These are phyloP conservation scores for Lentinula boryana DNA, from an alignment of 768 basidiomycete species.

Conservation along the genomic window DNA sequence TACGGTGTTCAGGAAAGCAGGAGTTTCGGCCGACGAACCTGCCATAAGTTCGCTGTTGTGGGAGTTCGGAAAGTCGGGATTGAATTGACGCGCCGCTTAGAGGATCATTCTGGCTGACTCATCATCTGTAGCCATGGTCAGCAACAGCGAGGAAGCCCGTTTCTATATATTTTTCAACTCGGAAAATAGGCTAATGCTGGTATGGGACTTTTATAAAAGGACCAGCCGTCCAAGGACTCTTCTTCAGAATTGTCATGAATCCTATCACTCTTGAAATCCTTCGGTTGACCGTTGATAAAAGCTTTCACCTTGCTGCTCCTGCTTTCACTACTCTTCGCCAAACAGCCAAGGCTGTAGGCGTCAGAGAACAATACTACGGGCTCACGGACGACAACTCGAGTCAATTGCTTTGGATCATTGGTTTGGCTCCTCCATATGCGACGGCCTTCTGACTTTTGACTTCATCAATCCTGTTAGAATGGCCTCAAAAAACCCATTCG, in stretches of 20 bases:
- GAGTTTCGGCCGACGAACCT: conserved; percentile 1
- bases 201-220: not conserved
- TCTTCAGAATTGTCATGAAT: conserved; percentile 6
- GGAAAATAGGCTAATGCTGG: not conserved
- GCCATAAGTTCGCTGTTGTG: not conserved
- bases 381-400: conserved; percentile 6
- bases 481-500: conserved; percentile 9
- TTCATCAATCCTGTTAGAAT: conserved; percentile 9
- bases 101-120: not conserved
- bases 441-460: not conserved
- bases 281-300: conserved; percentile 10
- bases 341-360: conserved; percentile 9
- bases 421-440: conserved; percentile 4
- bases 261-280: conserved; percentile 15
- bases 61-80: not conserved
- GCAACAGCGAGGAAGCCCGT: not conserved
- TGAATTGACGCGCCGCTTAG: not conserved
- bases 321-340: conserved; percentile 12
- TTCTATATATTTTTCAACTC: not conserved
- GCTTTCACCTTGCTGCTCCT: conserved; percentile 10
- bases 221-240: not conserved
- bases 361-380: conserved; percentile 18
- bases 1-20: conserved; percentile 56
- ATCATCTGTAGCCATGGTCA: not conserved
- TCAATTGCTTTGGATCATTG: conserved; percentile 16